Conservation (phyloP, 225 moss, liverwort and hornwort species). For the Physcomitrellopsis africana region DNA sequence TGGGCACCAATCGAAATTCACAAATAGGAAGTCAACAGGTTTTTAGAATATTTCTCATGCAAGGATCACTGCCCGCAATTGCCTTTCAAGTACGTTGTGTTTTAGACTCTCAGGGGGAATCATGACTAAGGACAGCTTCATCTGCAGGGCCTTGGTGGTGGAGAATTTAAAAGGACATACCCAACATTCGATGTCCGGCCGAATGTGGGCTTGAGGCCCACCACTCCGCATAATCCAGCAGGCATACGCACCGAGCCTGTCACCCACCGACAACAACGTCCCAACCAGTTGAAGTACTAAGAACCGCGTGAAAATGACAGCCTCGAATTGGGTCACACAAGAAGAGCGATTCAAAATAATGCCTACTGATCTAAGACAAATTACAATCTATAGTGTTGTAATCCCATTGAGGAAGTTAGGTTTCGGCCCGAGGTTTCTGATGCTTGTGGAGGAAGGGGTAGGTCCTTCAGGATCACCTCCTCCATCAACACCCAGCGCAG, state of each 20-base stretch:
- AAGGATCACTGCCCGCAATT: neutral
- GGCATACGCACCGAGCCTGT: constrained; percentile 97
- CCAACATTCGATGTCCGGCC: constrained; percentile 81
- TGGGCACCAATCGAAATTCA: neutral
- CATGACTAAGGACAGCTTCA: constrained; percentile 2
- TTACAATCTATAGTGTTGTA: neutral
- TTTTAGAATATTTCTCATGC: neutral
- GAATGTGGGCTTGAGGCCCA: constrained; percentile 88
- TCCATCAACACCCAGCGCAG: constrained; percentile 89
- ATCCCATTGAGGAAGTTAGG: no score
- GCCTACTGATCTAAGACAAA: neutral
- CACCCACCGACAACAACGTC: neutral
- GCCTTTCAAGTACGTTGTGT: neutral
- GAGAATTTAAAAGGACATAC: constrained; percentile 36
- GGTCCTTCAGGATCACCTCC: constrained; percentile 57
- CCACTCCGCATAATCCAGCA: constrained; percentile 87
- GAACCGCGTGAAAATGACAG: neutral
- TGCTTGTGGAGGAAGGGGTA: neutral
- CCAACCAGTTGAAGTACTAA: constrained; percentile 14
- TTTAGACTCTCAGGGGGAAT: neutral
- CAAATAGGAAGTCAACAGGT: neutral
- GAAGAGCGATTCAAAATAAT: neutral
- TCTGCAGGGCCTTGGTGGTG: neutral
- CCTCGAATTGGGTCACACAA: neutral
- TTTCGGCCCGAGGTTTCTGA: no score